A percentile compares a stretch with the other conserved stretches of the same genome.
Evolutionary conservation across 2,329 filamentous ascomycete genomes (phyloP).

Genomic region (Thielaviopsis punctulata): DNA sequence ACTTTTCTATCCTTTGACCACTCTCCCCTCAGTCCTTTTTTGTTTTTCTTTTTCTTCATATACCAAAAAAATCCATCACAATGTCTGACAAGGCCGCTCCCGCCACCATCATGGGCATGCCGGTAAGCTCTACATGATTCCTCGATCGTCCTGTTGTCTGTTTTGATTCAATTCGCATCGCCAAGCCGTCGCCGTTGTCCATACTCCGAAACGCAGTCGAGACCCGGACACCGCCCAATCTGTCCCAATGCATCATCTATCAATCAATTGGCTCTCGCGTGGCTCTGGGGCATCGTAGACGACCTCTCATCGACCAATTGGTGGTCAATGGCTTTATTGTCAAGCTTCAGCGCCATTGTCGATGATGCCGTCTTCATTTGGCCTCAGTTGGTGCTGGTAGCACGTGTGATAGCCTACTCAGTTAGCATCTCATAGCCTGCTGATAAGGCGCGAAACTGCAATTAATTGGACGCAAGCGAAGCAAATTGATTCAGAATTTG

Average conservation of each 20-base stretch:
- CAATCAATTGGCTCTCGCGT: neutral
- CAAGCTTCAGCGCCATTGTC: neutral
- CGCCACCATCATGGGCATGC: constrained; percentile 12
- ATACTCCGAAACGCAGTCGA: neutral
- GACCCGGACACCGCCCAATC: no score
- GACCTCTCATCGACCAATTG: neutral
- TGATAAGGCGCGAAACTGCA: neutral
- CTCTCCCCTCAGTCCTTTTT: constrained; percentile 12
- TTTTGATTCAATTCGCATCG: neutral
- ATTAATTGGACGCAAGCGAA: neutral
- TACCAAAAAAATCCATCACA: constrained; percentile 8
- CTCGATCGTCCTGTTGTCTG: neutral
- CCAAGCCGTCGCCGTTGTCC: neutral
- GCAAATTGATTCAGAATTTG: neutral
- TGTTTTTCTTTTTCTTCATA: constrained; percentile 1
- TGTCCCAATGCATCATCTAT: neutral
- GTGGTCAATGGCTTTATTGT: neutral
- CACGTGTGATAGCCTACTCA: neutral
- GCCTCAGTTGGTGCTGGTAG: neutral
- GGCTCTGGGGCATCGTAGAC: neutral
- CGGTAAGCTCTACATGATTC: constrained; percentile 9
- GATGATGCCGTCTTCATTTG: neutral
- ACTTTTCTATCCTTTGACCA: constrained; percentile 12
- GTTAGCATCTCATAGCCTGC: neutral
- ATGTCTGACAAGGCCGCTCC: constrained; percentile 12